Base-by-base conservation (phyloP, 148 eudicot genomes). In the Euryodendron excelsum region DNA sequence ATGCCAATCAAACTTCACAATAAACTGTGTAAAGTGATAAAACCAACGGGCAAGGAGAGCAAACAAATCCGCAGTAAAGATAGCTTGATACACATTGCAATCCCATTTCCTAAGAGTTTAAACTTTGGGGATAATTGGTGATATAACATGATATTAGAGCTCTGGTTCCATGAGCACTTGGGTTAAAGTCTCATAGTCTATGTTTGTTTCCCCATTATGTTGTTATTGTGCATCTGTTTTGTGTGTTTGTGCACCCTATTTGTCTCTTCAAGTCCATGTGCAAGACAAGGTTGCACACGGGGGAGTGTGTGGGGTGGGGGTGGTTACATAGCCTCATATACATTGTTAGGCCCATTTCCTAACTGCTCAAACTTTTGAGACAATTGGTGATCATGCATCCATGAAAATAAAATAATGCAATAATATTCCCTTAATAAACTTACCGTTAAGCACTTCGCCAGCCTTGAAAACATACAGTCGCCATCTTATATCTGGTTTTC, bases 381-480 rank as follows among this genome's bases (percentile, higher is more conserved):
- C 18, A 69, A 45, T 23, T 25, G 28, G 53, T 15, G n/a, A 69
- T 45, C 73, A 28, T 30, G 31, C n/a, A 72, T 63, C 69, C 78
- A 5, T 28, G 39, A 70, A 20, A 45, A 65, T 11, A 30, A 45
- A 30, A 28, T 11, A 69, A 69, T 45, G 30, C 56, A 69, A 52
- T 41, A 18, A 52, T 53, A 72, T 34, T 55, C n/a, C 64, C 44
- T 31, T 66, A 4, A 36, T 30, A 52, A 72, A 60, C 88, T 67
- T 85, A 93, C 98, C 99, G 82, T 91, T 89, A 72, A 96, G 87
- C 79, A 88, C 88, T 80, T 96, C 99, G 58, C 98, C 98, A 68
- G 82, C 91, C 90, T 93, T 96, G 83, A 96, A 96, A 74, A 96
- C 98, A 88, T 95, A 95, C 69, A 95, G 81, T 78, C 99, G 90